A percentile compares a stretch with the other conserved stretches of the same genome.
Conservation (phyloP, 305 asterid species). For the Ruellia speciosa region DNA sequence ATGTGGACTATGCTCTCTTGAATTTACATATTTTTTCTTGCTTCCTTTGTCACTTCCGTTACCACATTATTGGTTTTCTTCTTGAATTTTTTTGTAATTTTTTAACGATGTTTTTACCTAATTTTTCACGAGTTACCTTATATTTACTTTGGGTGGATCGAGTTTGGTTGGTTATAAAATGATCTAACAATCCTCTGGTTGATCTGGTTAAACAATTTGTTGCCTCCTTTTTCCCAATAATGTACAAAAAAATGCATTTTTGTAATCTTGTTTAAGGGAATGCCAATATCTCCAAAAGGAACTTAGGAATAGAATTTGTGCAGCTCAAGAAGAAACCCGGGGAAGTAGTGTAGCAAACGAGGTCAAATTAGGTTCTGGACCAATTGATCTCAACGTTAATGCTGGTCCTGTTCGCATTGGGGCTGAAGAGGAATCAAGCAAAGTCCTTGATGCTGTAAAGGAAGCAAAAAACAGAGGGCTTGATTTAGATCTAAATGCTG, state of each 20-base stretch:
- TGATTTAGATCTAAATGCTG: slow-evolving; percentile 58
- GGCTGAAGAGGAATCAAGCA: slow-evolving; percentile 20
- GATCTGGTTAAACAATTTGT: no score
- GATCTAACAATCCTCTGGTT: no score
- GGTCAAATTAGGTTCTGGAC: slow-evolving; percentile 20
- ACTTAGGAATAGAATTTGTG: slow-evolving; percentile 20
- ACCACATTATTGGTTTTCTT: not conserved
- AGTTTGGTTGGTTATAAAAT: no score
- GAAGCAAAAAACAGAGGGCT: slow-evolving; percentile 30
- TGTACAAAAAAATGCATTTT: no score
- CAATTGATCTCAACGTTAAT: slow-evolving; percentile 41
- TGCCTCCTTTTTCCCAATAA: no score
- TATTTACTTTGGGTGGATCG: no score
- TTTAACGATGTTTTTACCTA: no score
- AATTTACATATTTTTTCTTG: no score
- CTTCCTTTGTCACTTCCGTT: not conserved
- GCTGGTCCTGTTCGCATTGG: slow-evolving; percentile 22
- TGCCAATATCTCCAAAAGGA: not conserved
- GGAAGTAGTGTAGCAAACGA: slow-evolving; percentile 15
- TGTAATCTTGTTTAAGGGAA: not conserved
- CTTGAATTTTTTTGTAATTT: no score
- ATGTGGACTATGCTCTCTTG: not conserved
- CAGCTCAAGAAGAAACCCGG: slow-evolving; percentile 30
- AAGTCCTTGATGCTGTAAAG: slow-evolving; percentile 17
- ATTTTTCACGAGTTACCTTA: no score